Evolutionary conservation across 768 basidiomycete species (phyloP), one percentile per base, ranked within the genome.

Genomic region (Hypholoma fasciculare): DNA sequence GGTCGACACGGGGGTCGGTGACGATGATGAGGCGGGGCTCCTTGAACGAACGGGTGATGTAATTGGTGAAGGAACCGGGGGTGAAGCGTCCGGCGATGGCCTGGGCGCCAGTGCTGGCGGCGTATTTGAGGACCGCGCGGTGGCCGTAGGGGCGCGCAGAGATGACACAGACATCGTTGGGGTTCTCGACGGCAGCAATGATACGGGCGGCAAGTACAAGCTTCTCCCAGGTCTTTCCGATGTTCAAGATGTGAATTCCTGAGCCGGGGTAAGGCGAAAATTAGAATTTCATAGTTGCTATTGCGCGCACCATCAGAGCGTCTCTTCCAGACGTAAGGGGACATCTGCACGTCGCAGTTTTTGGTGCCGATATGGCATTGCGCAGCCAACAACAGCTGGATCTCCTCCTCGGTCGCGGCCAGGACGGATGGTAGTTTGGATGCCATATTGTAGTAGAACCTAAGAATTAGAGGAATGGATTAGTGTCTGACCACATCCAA

Each of bases 201-300:
- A 98, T 85, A 73, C 97, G 94, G 62, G 97, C 97, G 59, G 97
- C 97, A 68, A 99, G 84, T 63, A 98, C 95, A 64, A 99, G 86
- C 78, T 99, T 99, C 79, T 98, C 96, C 96, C 96, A 98, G 64
- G 96, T 99, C 86, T 98, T 99, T 71, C 97, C 97, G 66, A 98
- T 90, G 87, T 98, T 97, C 69, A 98, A 76, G 71, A 99, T 80
- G 80, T 99, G 90, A 76, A 98, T 93, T 65, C 96, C 96, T 97
- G 20, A 54, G 51, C 61, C 57, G 51, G 13, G 42, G 19, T 48
- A 63, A 62, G 43, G 61, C 57, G 54, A 56, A 63, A 47, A 46
- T 49, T 40, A 47, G 42, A 49, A 30, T 47, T 54, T 37, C 30
- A 20, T 39, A 26, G 27, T 23, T 44, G 49, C 47, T 54, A 37